A percentile compares a stretch with the other conserved stretches of the same genome.
phyloP scores from a whole-genome alignment of 805 yeast species.

The Ogataea neopini region DNA sequence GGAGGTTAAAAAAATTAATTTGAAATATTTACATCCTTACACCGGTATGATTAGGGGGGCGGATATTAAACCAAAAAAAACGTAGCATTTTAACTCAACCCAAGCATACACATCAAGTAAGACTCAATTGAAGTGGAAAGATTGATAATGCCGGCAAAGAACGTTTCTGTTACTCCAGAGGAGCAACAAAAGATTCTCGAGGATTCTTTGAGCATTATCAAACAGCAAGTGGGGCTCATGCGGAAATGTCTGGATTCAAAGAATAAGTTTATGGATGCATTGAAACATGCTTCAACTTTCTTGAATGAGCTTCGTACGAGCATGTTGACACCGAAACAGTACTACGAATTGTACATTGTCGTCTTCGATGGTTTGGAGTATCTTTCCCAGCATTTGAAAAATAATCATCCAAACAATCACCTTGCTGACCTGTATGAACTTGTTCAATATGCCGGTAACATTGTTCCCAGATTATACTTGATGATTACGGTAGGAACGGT shows the following conservation, averaged over 20 bases:
- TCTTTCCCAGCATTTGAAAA: conserved; percentile 63
- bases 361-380: conserved; percentile 79
- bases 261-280: conserved; percentile 78
- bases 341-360: conserved; percentile 85
- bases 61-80: background rate
- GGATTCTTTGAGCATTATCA: conserved; percentile 51
- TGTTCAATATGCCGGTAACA: conserved; percentile 94
- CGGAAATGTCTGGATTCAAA: conserved; percentile 65
- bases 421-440: conserved; percentile 89
- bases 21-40: conserved; percentile 12
- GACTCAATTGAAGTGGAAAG: background rate
- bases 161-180: conserved; percentile 18
- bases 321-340: conserved; percentile 79
- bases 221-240: conserved; percentile 75
- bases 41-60: conserved; percentile 8
- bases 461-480: conserved; percentile 86
- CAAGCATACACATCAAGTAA: too few relatives aligned
- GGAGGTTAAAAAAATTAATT: background rate
- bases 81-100: conserved; percentile 1
- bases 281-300: conserved; percentile 82
- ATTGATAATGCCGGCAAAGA: conserved; percentile 18
- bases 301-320: conserved; percentile 80
- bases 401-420: conserved; percentile 67
- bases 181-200: conserved; percentile 39
- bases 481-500: conserved; percentile 96